Conservation (phyloP, 73 alveolate genomes). For the Blepharisma stoltei region DNA sequence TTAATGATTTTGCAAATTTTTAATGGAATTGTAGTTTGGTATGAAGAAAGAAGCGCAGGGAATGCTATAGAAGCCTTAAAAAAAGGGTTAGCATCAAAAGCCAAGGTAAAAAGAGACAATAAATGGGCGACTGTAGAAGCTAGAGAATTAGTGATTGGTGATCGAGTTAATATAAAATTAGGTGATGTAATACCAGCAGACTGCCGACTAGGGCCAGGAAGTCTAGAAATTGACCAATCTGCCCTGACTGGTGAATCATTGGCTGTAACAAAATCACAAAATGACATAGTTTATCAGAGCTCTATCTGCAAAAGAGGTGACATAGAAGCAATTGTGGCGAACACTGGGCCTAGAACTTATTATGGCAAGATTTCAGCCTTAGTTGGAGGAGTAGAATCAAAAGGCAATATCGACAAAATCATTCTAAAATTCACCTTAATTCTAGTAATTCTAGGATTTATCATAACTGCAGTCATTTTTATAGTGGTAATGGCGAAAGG, state of each 20-base stretch:
- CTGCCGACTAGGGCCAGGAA: slow-evolving; percentile 35
- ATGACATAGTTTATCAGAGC: slow-evolving; percentile 27
- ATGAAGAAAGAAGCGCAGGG: slow-evolving; percentile 27
- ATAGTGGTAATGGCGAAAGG: too few relatives aligned
- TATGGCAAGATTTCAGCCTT: slow-evolving; percentile 31
- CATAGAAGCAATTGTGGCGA: slow-evolving; percentile 6
- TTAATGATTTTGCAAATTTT: background rate
- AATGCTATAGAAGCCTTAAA: slow-evolving; percentile 26
- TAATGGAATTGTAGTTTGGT: slow-evolving; percentile 20
- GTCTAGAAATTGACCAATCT: slow-evolving; percentile 12
- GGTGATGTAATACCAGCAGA: slow-evolving; percentile 59
- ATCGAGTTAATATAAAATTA: background rate
- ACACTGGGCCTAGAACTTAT: slow-evolving; percentile 31
- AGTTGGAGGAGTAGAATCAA: slow-evolving; percentile 6
- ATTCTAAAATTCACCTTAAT: too few relatives aligned
- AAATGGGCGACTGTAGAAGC: background rate
- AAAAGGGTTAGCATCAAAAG: slow-evolving; percentile 1
- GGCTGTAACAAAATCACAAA: slow-evolving; percentile 18
- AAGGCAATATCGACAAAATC: background rate
- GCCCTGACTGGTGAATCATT: slow-evolving; percentile 31
- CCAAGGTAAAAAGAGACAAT: slow-evolving; percentile 18
- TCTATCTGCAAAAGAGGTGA: slow-evolving; percentile 30
- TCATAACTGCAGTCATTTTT: too few relatives aligned
- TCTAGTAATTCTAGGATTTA: too few relatives aligned
- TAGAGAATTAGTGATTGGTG: slow-evolving; percentile 14